Evolutionary conservation across 306 rosid genomes (phyloP).

Genomic region (Malus fusca): DNA sequence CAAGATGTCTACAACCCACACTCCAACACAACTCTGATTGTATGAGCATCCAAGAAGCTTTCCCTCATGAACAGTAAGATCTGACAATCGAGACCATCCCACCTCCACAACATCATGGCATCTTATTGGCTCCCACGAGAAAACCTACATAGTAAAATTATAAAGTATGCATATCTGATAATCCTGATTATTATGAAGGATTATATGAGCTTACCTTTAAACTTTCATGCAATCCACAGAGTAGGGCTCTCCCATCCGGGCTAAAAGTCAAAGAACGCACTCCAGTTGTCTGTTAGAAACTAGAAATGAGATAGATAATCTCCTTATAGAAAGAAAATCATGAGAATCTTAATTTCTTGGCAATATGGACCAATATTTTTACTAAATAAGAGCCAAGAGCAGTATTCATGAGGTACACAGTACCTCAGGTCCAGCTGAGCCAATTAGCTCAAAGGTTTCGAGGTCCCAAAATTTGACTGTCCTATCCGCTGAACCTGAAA

Average conservation of each 20-base stretch:
- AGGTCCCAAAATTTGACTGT: constrained; percentile 99
- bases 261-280: constrained; percentile 86
- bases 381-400: constrained; percentile 13
- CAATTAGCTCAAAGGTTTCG: constrained; percentile 97
- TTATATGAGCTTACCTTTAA: constrained; percentile 57
- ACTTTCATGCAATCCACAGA: constrained; percentile 96
- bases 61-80: constrained; percentile 96
- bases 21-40: constrained; percentile 98
- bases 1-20: constrained; percentile 98
- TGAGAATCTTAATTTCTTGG: background rate
- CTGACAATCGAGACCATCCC: constrained; percentile 95
- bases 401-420: constrained; percentile 15
- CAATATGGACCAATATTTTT: constrained; percentile 3
- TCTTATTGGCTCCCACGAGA: constrained; percentile 95
- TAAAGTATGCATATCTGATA: constrained; percentile 4
- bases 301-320: constrained; percentile 1
- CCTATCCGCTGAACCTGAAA: constrained; percentile 87
- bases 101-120: constrained; percentile 89
- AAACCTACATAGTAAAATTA: constrained; percentile 42
- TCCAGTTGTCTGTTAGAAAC: constrained; percentile 66
- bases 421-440: constrained; percentile 99
- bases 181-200: constrained; percentile 18
- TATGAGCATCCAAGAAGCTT: constrained; percentile 97
- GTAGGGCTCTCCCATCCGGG: constrained; percentile 95
- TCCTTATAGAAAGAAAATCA: background rate